Evolutionary conservation across 176 grass and related monocot genomes (phyloP), one percentile per base, ranked within the genome.

Genomic region (sorghum (Sorghum bicolor)): DNA sequence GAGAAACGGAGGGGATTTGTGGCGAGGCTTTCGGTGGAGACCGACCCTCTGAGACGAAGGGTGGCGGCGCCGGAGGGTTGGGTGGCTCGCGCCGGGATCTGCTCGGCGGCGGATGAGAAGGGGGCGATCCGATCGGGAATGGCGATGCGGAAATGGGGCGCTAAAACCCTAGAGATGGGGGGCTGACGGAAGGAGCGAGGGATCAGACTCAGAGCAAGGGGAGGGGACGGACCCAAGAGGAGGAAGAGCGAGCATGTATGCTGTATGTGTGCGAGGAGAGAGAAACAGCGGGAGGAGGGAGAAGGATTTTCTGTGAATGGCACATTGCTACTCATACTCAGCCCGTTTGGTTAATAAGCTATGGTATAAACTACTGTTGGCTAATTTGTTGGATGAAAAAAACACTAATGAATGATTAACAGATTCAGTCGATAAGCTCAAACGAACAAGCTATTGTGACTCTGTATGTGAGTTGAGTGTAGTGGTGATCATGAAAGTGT

Each of bases 91-190:
- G 31, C 43, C n/a, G 41, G 78, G 79, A 90, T 86, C 88, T 72
- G 88, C 0, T 29, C 3, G 57, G 79, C 73, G 79, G 79, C 67
- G 79, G 74, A 26, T 2, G 41, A 19, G 71, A 22, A 44, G 14
- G 65, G 55, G 33, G 65, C 19, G 71, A 83, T 83, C 79, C 67
- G 34, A 83, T 83, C 39, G 75, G 77, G 26, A 90, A 90, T 90
- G 88, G 68, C 37, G 84, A 60, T 62, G 62, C 29, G 82, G 66
- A 36, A 74, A 90, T 74, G 83, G 68, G 67, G 74, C 6, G 74
- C 80, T 87, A 87, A 87, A 90, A 90, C 88, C 88, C 88, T 90
- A 79, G 58, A 24, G 78, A 78, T 15, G 72, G 25, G 31, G 31
- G 62, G 9, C 44, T 16, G 68, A 61, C 55, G 57, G 39, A 26